Percentiles rank a stretch among this genome's conserved stretches.
phyloP scores from a whole-genome alignment of 306 rosid genomes.

The Corylus avellana region DNA sequence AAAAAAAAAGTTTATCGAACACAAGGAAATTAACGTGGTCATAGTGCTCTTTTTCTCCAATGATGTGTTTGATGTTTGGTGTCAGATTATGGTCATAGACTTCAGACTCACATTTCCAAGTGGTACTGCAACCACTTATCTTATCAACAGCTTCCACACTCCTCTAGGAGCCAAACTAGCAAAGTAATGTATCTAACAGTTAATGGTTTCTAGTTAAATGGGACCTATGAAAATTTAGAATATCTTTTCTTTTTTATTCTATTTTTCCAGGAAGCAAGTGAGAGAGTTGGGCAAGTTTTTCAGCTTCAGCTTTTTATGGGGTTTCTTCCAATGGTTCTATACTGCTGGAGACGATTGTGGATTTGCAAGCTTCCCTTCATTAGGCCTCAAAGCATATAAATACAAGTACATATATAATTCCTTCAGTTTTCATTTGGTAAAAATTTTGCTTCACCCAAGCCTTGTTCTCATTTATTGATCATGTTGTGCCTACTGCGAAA shows the following conservation, averaged over 20 bases:
- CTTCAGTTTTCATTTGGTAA: neutral
- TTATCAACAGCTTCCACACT: slow-evolving; percentile 64
- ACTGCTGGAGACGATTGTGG: neutral
- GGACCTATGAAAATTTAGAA: neutral
- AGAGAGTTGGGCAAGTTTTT: slow-evolving; percentile 8
- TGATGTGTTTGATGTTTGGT: slow-evolving; percentile 12
- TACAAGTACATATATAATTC: neutral
- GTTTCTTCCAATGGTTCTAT: slow-evolving; percentile 10
- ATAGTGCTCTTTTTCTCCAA: neutral
- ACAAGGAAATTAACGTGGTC: neutral
- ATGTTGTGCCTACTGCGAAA: neutral
- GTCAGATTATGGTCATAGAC: slow-evolving; percentile 52
- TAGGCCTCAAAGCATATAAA: slow-evolving; percentile 5
- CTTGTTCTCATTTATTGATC: neutral
- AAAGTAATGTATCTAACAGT: neutral
- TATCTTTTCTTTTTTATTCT: neutral
- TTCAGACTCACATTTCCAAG: slow-evolving; percentile 64
- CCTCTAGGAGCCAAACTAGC: slow-evolving; percentile 29
- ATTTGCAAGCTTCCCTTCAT: neutral
- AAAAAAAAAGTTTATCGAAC: neutral
- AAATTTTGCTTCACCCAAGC: neutral
- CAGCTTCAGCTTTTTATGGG: slow-evolving; percentile 8
- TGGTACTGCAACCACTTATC: slow-evolving; percentile 66
- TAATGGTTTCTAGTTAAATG: neutral
- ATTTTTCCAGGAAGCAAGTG: slow-evolving; percentile 17